These are phyloP conservation scores for Tricholoma matsutake DNA, from an alignment of 768 basidiomycete genomes.

Conservation along the genomic window DNA sequence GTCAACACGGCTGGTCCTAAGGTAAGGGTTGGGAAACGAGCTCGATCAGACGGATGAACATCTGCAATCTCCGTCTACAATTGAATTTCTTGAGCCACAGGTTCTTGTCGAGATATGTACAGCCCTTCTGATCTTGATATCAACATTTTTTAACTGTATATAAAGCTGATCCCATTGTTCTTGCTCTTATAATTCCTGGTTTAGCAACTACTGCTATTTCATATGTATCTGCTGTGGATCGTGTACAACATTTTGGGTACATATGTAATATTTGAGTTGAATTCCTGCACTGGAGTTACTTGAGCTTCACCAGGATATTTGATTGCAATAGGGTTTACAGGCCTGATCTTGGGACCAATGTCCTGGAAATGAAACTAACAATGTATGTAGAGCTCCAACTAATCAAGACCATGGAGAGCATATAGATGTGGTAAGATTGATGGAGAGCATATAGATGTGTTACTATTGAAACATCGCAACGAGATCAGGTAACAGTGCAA, in stretches of 20 bases:
- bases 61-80: neutral
- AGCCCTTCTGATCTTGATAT: neutral
- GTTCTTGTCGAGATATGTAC: neutral
- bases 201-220: neutral
- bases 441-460: too few species aligned
- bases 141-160: neutral
- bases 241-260: neutral
- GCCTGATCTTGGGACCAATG: too few species aligned
- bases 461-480: neutral
- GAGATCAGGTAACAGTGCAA: neutral
- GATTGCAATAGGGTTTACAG: too few species aligned
- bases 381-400: neutral
- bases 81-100: neutral
- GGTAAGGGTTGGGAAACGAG: constrained; percentile 16
- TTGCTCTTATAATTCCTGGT: neutral
- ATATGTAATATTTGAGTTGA: neutral
- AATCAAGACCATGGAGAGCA: neutral
- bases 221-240: constrained; percentile 2
- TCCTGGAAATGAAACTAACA: neutral
- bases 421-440: neutral
- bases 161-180: constrained; percentile 1
- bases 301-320: neutral
- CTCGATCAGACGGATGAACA: constrained; percentile 1
- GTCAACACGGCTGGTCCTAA: constrained; percentile 21
- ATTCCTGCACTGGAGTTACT: neutral